These are phyloP conservation scores for Solanum raphanifolium DNA, from an alignment of 257 asterid species.

Conservation along the genomic window DNA sequence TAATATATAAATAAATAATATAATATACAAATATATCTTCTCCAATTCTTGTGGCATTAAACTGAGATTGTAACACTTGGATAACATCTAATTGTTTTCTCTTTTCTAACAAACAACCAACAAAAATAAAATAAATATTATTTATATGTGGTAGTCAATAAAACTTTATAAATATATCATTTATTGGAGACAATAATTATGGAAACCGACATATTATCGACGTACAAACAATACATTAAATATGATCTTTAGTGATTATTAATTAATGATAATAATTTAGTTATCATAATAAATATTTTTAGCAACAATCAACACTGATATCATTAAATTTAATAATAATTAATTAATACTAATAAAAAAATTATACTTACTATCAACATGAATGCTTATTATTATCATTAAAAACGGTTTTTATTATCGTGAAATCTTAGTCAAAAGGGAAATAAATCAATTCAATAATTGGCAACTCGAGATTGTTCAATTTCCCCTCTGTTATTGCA, in stretches of 20 bases:
- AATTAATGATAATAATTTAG: too few species aligned
- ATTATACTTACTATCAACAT: too few species aligned
- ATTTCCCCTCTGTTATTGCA: not conserved
- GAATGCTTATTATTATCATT: too few species aligned
- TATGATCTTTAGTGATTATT: too few species aligned
- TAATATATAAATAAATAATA: too few species aligned
- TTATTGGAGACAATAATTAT: not conserved
- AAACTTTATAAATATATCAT: not conserved
- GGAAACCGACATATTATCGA: not conserved
- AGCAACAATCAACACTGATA: accelerated
- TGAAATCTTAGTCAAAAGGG: not conserved
- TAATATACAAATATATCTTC: not conserved
- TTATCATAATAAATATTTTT: too few species aligned
- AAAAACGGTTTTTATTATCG: too few species aligned
- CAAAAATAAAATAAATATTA: not conserved
- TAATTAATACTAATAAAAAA: too few species aligned
- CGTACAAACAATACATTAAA: too few species aligned
- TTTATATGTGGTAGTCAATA: not conserved
- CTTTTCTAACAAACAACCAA: not conserved
- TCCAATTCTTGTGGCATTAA: not conserved
- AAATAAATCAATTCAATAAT: not conserved
- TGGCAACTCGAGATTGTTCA: not conserved
- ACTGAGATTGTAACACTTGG: not conserved
- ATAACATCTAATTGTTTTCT: not conserved
- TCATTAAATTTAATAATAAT: too few species aligned